Conservation (phyloP, 2,329 filamentous ascomycete species). For the Nannizzia gypsea region DNA sequence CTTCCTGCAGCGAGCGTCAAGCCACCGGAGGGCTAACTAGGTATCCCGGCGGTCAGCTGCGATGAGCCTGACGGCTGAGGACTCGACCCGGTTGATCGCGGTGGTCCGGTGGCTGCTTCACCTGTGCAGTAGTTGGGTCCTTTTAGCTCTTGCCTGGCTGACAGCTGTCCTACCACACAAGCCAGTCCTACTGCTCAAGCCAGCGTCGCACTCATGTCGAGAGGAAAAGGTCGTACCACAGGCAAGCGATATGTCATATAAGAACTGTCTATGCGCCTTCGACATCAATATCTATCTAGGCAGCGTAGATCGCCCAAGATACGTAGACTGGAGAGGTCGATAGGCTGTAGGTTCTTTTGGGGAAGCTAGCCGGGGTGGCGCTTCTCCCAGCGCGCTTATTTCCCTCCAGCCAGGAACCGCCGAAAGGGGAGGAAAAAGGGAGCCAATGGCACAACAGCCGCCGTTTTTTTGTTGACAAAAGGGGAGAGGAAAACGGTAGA, state of each 20-base stretch:
- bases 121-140: not conserved
- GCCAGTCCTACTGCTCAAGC: not conserved
- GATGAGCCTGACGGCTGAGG: not conserved
- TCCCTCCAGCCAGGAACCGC: not conserved
- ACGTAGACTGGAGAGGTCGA: not conserved
- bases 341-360: not conserved
- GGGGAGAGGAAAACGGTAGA: not conserved
- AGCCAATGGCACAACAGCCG: not conserved
- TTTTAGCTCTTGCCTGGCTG: not conserved
- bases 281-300: too few species aligned
- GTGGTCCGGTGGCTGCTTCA: not conserved
- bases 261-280: not conserved
- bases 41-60: not conserved
- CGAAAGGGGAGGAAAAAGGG: not conserved
- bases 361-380: not conserved
- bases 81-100: not conserved
- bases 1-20: not conserved
- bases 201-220: not conserved
- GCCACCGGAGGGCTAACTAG: not conserved
- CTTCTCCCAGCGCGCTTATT: not conserved
- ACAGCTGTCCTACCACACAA: not conserved
- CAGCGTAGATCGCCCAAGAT: too few species aligned
- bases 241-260: not conserved
- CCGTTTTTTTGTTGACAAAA: constrained; percentile 1
- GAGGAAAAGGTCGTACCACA: not conserved